These are phyloP conservation scores for Ustilago crameri DNA, from an alignment of 1,284 basidiomycete species.

Conservation along the genomic window DNA sequence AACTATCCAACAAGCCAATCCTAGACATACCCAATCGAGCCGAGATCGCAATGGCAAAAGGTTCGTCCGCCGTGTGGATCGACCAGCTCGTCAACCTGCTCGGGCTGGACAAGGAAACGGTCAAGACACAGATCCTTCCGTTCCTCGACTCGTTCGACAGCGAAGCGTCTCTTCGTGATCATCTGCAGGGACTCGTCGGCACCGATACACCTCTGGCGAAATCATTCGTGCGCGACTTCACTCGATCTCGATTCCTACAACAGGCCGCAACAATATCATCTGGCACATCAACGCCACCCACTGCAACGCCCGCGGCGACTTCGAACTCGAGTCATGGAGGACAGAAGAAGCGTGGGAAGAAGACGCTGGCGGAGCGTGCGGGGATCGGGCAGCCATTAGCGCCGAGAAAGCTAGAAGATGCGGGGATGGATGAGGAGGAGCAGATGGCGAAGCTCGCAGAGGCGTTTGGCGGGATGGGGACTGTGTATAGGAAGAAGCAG, in stretches of 20 bases:
- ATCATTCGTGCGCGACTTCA: constrained; percentile 37
- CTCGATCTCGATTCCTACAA: constrained; percentile 33
- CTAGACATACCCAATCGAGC: no score
- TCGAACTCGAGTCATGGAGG: neutral
- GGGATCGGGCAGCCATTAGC: constrained; percentile 33
- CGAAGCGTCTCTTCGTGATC: constrained; percentile 23
- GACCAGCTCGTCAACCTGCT: constrained; percentile 46
- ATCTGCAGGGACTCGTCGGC: constrained; percentile 43
- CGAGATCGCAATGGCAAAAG: constrained; percentile 24
- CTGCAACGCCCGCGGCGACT: neutral
- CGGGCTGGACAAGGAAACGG: constrained; percentile 43
- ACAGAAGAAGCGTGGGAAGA: constrained; percentile 31
- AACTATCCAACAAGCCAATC: no score
- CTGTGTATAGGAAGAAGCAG: constrained; percentile 42
- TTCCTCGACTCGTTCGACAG: constrained; percentile 51
- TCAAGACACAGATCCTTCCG: constrained; percentile 41
- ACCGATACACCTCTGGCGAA: constrained; percentile 29
- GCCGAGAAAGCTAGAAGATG: constrained; percentile 26
- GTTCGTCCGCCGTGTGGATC: constrained; percentile 24
- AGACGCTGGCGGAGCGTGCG: constrained; percentile 34
- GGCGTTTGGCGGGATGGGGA: constrained; percentile 45
- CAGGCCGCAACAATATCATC: constrained; percentile 2
- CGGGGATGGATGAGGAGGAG: constrained; percentile 11
- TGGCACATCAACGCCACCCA: constrained; percentile 11
- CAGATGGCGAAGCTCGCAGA: constrained; percentile 37